Conservation (phyloP, 768 basidiomycete genomes). For the Pulveroboletus ravenelii region DNA sequence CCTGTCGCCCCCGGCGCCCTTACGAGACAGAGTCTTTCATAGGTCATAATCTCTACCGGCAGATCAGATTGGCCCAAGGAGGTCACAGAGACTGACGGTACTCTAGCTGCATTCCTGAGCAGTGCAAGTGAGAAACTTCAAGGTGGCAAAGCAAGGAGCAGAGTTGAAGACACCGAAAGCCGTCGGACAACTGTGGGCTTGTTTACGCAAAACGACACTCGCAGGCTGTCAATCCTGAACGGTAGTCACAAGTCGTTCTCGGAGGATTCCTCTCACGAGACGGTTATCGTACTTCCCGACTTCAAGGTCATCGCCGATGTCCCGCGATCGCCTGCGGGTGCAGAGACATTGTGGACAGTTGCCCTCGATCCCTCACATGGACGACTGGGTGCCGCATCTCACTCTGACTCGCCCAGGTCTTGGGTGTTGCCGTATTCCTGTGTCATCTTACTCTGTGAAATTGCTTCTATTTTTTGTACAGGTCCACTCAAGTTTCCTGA, state of each 20-base stretch:
- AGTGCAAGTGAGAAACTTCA: conserved; percentile 16
- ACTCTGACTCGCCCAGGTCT: conserved; percentile 50
- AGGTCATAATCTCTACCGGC: conserved; percentile 89
- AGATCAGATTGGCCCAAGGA: conserved; percentile 85
- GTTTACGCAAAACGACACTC: conserved; percentile 52
- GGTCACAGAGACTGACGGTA: conserved; percentile 64
- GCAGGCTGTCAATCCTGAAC: conserved; percentile 69
- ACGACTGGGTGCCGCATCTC: conserved; percentile 40
- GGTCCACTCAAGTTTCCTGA: background rate
- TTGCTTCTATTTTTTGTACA: background rate
- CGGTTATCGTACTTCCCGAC: conserved; percentile 89
- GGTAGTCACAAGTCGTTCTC: conserved; percentile 71
- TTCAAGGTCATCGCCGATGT: conserved; percentile 80
- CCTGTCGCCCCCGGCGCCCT: background rate
- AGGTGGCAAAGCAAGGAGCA: conserved; percentile 1
- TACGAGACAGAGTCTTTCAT: conserved; percentile 4
- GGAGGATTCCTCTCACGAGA: conserved; percentile 60
- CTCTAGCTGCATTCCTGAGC: conserved; percentile 61
- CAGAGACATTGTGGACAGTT: conserved; percentile 61
- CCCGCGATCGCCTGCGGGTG: conserved; percentile 56
- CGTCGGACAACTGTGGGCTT: conserved; percentile 39
- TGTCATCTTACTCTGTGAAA: conserved; percentile 82
- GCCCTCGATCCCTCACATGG: conserved; percentile 57
- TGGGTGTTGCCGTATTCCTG: conserved; percentile 89
- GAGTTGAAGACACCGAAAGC: conserved; percentile 1